Percentiles rank a stretch among this genome's conserved stretches.
phyloP scores from a whole-genome alignment of 2,329 filamentous ascomycete species.

The Ascochyta rabiei region DNA sequence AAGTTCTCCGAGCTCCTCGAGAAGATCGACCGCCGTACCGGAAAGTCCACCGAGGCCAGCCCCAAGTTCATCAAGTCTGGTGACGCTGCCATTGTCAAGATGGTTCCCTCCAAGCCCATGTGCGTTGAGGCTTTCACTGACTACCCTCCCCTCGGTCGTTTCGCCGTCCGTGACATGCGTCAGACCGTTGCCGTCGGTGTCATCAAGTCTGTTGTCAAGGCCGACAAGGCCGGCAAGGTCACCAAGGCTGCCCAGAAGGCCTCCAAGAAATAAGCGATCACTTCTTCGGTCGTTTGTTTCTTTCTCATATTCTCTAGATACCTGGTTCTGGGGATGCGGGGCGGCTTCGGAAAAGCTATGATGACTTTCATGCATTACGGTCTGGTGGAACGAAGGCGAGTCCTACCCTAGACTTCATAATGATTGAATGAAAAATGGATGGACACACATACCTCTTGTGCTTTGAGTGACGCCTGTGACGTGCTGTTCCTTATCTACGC shows the following conservation, averaged over 20 bases:
- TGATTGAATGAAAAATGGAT: conserved; percentile 48
- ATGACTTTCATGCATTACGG: conserved; percentile 49
- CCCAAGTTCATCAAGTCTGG: conserved; percentile 99
- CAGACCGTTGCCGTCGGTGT: conserved; percentile 87
- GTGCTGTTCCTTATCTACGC: too few species aligned
- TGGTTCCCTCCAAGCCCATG: conserved; percentile 99
- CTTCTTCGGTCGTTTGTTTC: conserved; percentile 39
- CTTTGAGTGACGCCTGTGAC: background rate
- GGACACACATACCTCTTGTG: conserved; percentile 25
- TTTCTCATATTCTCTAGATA: conserved; percentile 42
- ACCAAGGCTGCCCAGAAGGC: conserved; percentile 56
- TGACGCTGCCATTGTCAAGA: conserved; percentile 99
- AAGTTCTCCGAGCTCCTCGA: conserved; percentile 99
- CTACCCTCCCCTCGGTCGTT: conserved; percentile 99
- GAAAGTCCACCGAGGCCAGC: conserved; percentile 87
- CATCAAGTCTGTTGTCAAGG: conserved; percentile 71
- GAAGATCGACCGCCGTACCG: conserved; percentile 99
- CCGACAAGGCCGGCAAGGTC: conserved; percentile 59
- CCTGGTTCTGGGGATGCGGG: conserved; percentile 47
- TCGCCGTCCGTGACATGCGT: conserved; percentile 98
- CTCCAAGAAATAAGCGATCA: conserved; percentile 50
- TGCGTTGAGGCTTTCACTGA: conserved; percentile 99
- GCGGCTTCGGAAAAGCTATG: conserved; percentile 46
- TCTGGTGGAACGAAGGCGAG: conserved; percentile 41
- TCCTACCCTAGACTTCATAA: conserved; percentile 50